These are phyloP conservation scores for Yamadazyma trypodendri DNA, from an alignment of 1,139 yeast species.

Conservation along the genomic window DNA sequence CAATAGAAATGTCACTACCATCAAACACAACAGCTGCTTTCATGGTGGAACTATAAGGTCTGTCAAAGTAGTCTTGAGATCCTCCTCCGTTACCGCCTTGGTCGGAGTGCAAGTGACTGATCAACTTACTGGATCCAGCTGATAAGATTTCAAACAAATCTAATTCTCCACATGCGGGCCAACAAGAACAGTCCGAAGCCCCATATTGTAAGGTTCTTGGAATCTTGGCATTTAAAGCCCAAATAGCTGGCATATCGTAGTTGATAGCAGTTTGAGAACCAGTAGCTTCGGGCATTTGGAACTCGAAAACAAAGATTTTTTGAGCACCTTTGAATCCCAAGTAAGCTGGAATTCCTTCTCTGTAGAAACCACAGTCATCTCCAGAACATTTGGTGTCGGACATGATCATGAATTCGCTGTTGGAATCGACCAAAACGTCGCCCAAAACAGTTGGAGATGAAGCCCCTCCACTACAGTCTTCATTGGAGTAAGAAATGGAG, in stretches of 20 bases:
- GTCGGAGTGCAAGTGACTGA: slow-evolving; percentile 82
- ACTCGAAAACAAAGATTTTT: slow-evolving; percentile 73
- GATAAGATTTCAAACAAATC: slow-evolving; percentile 76
- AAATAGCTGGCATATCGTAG: slow-evolving; percentile 74
- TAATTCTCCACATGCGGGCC: slow-evolving; percentile 79
- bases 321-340: slow-evolving; percentile 67
- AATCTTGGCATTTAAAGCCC: slow-evolving; percentile 74
- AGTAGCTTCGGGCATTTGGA: slow-evolving; percentile 57
- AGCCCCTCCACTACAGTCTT: slow-evolving; percentile 75
- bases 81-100: slow-evolving; percentile 83
- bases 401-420: slow-evolving; percentile 60
- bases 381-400: slow-evolving; percentile 58
- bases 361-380: slow-evolving; percentile 63
- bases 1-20: slow-evolving; percentile 55
- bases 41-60: slow-evolving; percentile 77
- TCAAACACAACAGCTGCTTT: slow-evolving; percentile 87
- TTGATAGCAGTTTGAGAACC: slow-evolving; percentile 28
- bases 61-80: slow-evolving; percentile 76
- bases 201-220: slow-evolving; percentile 79
- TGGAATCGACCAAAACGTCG: slow-evolving; percentile 52
- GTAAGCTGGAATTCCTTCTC: slow-evolving; percentile 70
- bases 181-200: slow-evolving; percentile 64
- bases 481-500: slow-evolving; percentile 79
- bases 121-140: slow-evolving; percentile 70
- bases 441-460: slow-evolving; percentile 54